Base-by-base conservation (phyloP, 768 basidiomycete genomes). In the Rhodotorula diobovata region DNA sequence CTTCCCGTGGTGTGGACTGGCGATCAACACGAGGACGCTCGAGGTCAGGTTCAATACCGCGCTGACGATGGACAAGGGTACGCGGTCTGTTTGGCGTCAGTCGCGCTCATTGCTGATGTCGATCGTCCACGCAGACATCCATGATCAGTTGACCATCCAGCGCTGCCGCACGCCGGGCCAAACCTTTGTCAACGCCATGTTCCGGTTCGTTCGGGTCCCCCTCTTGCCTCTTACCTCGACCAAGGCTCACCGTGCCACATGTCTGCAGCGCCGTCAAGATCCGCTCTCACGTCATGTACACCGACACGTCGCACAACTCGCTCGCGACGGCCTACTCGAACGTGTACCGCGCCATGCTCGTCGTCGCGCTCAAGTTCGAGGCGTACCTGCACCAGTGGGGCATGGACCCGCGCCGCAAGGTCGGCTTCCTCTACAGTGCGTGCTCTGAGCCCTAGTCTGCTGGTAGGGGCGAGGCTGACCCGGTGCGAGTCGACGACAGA, bases 1-100 rank as follows among this genome's bases (percentile, higher is more conserved):
- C 53, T 98, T 99, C 79, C 89, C 92, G 4, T 99, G 93, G 90
- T 99, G 96, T 81, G 96, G 94, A 4, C 85, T 88, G 72, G 78
- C 87, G 63, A 89, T 99, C 76, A 81, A 93, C 77, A 90, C 87
- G 83, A 81, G 79, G 32, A 85, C 88, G 74, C 83, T 99, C 45
- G 90, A 91, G 18, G 83, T 98, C 35, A 84, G 87, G 18, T 65
- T 73, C 63, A 63, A 45, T 35, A 51, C 66, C 18, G 23, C 58
- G 32, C 35, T 35, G 2, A 61, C 65, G 37, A 51, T 58, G 48
- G 66, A 63, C 28, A 71, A 60, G 28, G 65, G 67, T 63, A 15
- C 37, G 65, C 28, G 11, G 2, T 16, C 16, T 18, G 37, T 10
- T 80, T 21, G 10, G 50, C 32, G 30, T 23, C 16, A 30, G 10